Evolutionary conservation across 2,329 filamentous ascomycete species (phyloP), one percentile per base, ranked within the genome.

Genomic region (Fusarium sulawesiense): DNA sequence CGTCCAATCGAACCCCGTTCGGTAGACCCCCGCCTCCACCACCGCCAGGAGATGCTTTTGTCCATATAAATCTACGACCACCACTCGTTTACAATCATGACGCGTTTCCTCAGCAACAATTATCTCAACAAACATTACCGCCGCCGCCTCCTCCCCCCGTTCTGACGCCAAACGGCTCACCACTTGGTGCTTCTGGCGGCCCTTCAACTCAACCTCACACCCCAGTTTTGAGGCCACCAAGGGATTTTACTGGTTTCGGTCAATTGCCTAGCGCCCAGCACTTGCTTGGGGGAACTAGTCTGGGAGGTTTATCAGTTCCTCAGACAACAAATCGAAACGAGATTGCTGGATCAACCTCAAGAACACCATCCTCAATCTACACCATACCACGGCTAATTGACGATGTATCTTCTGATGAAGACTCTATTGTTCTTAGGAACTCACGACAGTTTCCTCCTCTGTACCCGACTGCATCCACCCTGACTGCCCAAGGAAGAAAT

Each of bases 381-480:
- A 76, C 75, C 3, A 67, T 60, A 23, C 71, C 74, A 14, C 71
- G 73, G 16, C 65, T 71, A 20, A 70, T 66, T 32, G 61, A 64
- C 30, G 68, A 74, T 46, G 56, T 56, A 23, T 49, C 64, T 13
- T 74, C 77, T 9, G 71, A 73, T n/a, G 73, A 75, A 29, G 77
- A 78, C 41, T 72, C 72, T 18, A 61, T 78, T 20, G 68, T 65
- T 10, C 77, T 77, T 48, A 70, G 76, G 30, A 78, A 76, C 41
- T 69, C 76, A 16, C 71, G 77, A 21, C 72, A 76, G 9, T 79
- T 79, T 37, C 78, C 78, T n/a, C 78, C 78, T 11, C 64, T 73
- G 21, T 74, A 78, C 18, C 78, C 78, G n/a, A 75, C 77, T 7
- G 69, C 73, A 25, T 70, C 72, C 14, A 56, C 56, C 3, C 50